Evolutionary conservation across 2,329 filamentous ascomycete species (phyloP), one percentile per base, ranked within the genome.

Genomic region (Aspergillus carbonarius): DNA sequence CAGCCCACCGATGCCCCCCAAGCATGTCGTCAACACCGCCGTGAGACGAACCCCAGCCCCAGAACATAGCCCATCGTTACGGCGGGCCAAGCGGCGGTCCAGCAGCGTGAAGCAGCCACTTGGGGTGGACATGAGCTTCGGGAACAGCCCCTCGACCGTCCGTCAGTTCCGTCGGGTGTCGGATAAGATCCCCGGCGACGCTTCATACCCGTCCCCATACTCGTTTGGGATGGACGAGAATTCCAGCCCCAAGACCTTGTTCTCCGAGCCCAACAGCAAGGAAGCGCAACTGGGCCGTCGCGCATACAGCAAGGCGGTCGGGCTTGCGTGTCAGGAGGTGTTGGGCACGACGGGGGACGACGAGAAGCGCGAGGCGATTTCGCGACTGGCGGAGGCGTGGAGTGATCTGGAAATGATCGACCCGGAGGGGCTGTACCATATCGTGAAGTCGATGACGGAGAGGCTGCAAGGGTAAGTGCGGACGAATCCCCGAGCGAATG

Each of bases 101-200:
- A 81, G 78, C 57, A 81, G 81, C 2, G 75, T 85, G 1, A 92
- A 91, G 75, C 88, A 91, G 63, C 93, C 93, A 0, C 82, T 97
- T 1, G 92, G 92, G 56, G 84, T 95, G 1, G 92, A 98, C 69
- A 88, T 96, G 81, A 96, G 89, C 5, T 98, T 96, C 76, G 95
- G 93, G 53, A 98, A 98, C 74, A 90, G 88, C 7, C 91, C 91
- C 1, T 97, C 93, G 1, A 96, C 93, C 15, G 91, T 96, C 65
- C 88, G 93, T 55, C 88, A 96, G 54, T 98, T 97, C 80, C 90
- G 91, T 63, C 87, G 93, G 23, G 92, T 96, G 0, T 95, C 93
- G 0, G 90, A 91, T 67, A 79, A 81, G 82, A 66, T 86, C 81
- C 20, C 69, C 3, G 57, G 54, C 12, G 67, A 71, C 25, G 55